Base-by-base conservation (phyloP, 2,329 filamentous ascomycete species). In the Fusarium multiceps region DNA sequence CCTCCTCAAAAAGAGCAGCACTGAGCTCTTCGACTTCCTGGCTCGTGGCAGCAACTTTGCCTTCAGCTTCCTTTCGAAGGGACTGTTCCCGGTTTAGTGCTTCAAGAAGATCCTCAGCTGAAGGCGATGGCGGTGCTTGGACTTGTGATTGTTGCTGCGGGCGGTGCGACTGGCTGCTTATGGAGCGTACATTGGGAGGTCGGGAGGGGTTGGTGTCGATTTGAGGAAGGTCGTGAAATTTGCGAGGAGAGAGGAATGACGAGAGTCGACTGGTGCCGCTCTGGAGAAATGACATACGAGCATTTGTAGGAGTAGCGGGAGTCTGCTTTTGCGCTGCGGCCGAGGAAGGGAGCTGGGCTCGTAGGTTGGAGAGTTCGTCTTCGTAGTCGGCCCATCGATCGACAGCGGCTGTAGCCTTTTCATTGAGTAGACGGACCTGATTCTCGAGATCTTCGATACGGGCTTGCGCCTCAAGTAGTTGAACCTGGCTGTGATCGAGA, bases 1-100 rank as follows among this genome's bases (percentile, higher is more conserved):
- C 93, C 82, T 94, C 90, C 81, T 92, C 89, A 78, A 96, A 96
- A 56, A 96, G 82, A 53, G 86, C 87, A 21, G 88, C 90, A 75
- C 88, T 92, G 69, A 96, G 82, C 80, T 96, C 93, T 80, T 95
- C 93, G 21, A 95, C 86, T 82, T 96, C 93, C 14, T 83, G 85
- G 74, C 88, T 75, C 53, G 92, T 91, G 51, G 89, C 87, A 68
- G 85, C 85, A 21, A 93, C 82, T 66, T 88, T 86, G 51, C 86
- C 86, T 80, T 96, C 93, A 2, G 92, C 92, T 54, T 89, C 87
- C 41, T 86, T 83, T 14, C 93, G 88, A 60, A 92, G 84, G 46
- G 81, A 82, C 76, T 92, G 88, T 78, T 95, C 93, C 56, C 87
- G 86, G 48, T 85, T 85, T 45, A 95, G 82, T 9, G 89, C 88